Evolutionary conservation across 305 asterid species (phyloP), one percentile per base, ranked within the genome.

Genomic region (Fraxinus floribunda): DNA sequence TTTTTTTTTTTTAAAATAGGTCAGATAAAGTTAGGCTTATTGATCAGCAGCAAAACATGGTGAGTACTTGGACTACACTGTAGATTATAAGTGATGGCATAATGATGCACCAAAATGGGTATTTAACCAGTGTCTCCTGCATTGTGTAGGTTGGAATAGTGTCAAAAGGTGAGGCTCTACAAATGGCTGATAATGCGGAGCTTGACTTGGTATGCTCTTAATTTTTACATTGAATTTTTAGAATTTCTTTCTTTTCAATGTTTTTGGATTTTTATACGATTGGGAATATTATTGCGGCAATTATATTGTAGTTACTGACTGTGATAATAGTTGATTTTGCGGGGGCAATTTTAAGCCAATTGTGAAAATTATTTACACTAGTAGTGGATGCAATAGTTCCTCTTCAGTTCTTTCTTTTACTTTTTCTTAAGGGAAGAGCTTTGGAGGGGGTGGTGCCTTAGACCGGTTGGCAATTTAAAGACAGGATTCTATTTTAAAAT

Each of bases 31-130:
- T 95, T 80, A 93, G 98, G 92, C 94, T 95, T 80, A 94, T 95
- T 73, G 99, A 95, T 85, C 90, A 88, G 84, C 87, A 94, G 87
- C 97, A 95, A 83, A 95, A 93, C 88, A 95, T 94, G 94, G 99
- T 95, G 84, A 89, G 97, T 84, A 71, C 75, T 39, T 80, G 29
- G 24, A 2, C 36, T 80, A 26, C 4, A 70, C 22, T 5, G 8
- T 38, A 34, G 5, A 18, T n/a, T 5, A 41, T n/a, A 41, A 29
- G 11, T 29, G 11, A 70, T 30, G 39, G 16, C 20, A 5, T 9
- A 66, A 3, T 66, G 35, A 66, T 24, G n/a, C n/a, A 66, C 11
- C 18, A 70, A 70, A 16, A 73, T 85, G 77, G 74, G 76, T 30
- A 35, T 85, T 81, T 20, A 75, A 79, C 73, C 49, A 73, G 82